Conservation (phyloP, 75 land plant species). For the Picea sitchensis region DNA sequence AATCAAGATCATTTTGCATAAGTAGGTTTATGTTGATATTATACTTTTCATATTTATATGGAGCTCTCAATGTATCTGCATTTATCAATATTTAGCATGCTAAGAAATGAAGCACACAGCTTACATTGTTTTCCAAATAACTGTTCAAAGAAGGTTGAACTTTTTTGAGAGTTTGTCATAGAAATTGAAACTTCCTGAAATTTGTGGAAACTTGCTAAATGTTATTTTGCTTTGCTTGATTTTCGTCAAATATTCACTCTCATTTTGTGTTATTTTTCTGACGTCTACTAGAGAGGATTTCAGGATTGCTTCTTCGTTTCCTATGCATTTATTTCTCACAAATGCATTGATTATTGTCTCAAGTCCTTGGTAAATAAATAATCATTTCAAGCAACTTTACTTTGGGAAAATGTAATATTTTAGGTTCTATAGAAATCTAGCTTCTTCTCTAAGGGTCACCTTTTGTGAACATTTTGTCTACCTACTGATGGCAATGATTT, state of each 20-base stretch:
- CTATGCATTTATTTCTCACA: not conserved
- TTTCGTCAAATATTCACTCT: not conserved
- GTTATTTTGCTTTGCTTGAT: not conserved
- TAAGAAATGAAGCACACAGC: too few species aligned
- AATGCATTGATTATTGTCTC: not conserved
- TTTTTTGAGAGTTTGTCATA: too few species aligned
- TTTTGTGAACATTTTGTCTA: slow-evolving; percentile 2
- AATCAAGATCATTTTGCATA: slow-evolving; percentile 1
- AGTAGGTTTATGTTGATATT: too few species aligned
- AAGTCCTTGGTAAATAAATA: not conserved
- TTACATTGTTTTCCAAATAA: too few species aligned
- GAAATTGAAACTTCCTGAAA: too few species aligned
- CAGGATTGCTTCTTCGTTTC: not conserved
- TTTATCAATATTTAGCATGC: not conserved
- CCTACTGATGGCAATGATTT: not conserved
- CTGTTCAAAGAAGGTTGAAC: too few species aligned
- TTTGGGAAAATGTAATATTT: not conserved
- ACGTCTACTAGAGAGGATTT: not conserved
- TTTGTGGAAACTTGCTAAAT: not conserved
- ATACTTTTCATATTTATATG: not conserved
- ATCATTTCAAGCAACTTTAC: not conserved
- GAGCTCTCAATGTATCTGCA: not conserved
- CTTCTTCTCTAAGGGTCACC: not conserved
- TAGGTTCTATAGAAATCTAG: not conserved
- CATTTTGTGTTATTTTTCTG: not conserved